Evolutionary conservation across 371 early-diverging fungal species (phyloP).

Genomic region (Mortierella sp.): DNA sequence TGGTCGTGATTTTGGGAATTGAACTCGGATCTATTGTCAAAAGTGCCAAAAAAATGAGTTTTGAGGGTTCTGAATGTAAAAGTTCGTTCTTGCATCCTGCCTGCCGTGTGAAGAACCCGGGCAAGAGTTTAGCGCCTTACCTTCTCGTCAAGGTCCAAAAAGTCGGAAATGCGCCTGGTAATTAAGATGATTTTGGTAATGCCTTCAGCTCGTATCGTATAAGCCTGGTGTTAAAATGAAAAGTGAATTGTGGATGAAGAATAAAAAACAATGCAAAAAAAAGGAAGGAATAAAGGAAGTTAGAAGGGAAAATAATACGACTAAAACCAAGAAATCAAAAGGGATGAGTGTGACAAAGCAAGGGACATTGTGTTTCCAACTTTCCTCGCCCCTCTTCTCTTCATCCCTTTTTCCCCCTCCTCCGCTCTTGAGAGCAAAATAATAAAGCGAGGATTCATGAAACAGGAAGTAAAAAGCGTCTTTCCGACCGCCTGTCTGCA

Average conservation of each 20-base stretch:
- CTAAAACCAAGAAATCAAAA: neutral
- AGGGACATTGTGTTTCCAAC: neutral
- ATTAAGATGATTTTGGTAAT: slow-evolving; percentile 62
- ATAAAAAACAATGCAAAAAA: neutral
- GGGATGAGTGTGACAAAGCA: neutral
- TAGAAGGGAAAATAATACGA: neutral
- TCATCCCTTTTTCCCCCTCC: neutral
- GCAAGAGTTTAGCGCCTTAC: slow-evolving; percentile 42
- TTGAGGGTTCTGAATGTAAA: neutral
- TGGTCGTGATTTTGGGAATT: slow-evolving; percentile 57
- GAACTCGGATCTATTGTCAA: slow-evolving; percentile 33
- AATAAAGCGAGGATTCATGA: neutral
- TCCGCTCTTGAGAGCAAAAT: neutral
- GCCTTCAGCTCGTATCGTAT: slow-evolving; percentile 70
- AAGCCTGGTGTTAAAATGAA: slow-evolving; percentile 57
- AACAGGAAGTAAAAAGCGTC: neutral
- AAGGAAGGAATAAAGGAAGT: neutral
- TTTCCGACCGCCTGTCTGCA: neutral
- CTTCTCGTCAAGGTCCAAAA: slow-evolving; percentile 72
- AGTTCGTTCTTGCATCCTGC: neutral
- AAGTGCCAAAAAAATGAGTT: neutral
- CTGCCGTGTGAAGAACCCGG: neutral
- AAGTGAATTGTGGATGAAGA: neutral
- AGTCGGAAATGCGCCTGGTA: slow-evolving; percentile 71
- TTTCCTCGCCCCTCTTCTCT: neutral